A percentile compares a stretch with the other conserved stretches of the same genome.
Evolutionary conservation across 2,329 filamentous ascomycete species (phyloP).

Genomic region (Phialemoniopsis sp.): DNA sequence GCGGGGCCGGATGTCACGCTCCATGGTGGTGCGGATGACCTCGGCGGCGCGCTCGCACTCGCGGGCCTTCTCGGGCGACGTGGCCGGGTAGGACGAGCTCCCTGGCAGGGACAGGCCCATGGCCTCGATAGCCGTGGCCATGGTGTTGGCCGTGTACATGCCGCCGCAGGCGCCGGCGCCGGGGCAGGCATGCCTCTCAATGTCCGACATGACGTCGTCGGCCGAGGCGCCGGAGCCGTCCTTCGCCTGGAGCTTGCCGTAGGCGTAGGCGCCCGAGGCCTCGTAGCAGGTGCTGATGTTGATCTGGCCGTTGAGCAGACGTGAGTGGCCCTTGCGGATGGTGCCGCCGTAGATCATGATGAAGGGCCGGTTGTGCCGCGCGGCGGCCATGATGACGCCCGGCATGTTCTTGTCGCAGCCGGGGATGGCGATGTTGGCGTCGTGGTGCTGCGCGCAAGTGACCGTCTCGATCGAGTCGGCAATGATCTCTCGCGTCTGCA

Average conservation of each 20-base stretch:
- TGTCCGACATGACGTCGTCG: slow-evolving; percentile 78
- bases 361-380: slow-evolving; percentile 85
- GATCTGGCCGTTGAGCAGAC: slow-evolving; percentile 71
- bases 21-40: slow-evolving; percentile 75
- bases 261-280: slow-evolving; percentile 76
- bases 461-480: slow-evolving; percentile 93
- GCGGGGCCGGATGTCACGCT: slow-evolving; percentile 74
- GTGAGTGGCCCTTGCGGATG: slow-evolving; percentile 81
- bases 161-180: slow-evolving; percentile 71
- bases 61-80: slow-evolving; percentile 76
- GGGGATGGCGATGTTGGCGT: slow-evolving; percentile 88
- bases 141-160: slow-evolving; percentile 92
- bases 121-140: slow-evolving; percentile 86
- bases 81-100: slow-evolving; percentile 78
- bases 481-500: slow-evolving; percentile 88
- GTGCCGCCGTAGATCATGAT: slow-evolving; percentile 95
- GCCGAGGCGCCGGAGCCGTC: slow-evolving; percentile 52
- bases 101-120: slow-evolving; percentile 82
- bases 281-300: slow-evolving; percentile 91
- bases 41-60: slow-evolving; percentile 81
- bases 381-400: slow-evolving; percentile 84
- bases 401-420: slow-evolving; percentile 99
- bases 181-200: slow-evolving; percentile 75
- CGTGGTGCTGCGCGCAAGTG: slow-evolving; percentile 86
- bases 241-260: slow-evolving; percentile 71